Base-by-base conservation (phyloP, 371 early-diverging fungal genomes). In the Basidiobolus heterosporus region DNA sequence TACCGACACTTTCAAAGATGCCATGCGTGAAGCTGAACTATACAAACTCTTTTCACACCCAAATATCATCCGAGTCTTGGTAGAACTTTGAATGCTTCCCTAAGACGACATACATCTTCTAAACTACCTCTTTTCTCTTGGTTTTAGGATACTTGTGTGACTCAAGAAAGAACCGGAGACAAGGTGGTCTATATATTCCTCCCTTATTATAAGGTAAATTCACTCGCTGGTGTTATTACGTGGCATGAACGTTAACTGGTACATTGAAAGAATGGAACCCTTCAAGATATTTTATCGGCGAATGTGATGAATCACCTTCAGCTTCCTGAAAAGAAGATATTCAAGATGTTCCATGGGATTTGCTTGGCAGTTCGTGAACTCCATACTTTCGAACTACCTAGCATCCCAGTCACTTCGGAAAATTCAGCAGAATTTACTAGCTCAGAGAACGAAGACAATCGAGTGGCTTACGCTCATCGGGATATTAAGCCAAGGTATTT, bases 401-500 rank as follows among this genome's bases (percentile, higher is more conserved):
- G 59, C 24, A 61, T 66, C 15, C 62, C 64, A 1, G 53, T 56
- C 40, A 14, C 6, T 38, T 5, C 17, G 3, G 24, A 46, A 40
- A n/a, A 22, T 44, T 3, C 15, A 16, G 36, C 22, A 16, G 17
- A 15, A 15, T n/a, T 22, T 36, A n/a, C 44, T 21, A 41, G 37
- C 9, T 19, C 44, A 17, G 46, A 45, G 21, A 56, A 37, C 36
- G 52, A 54, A 22, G 65, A 61, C 17, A 54, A 60, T 2, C 46
- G 61, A 47, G 60, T 69, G 40, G 70, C 76, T 1, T 82, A 72
- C 64, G 80, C 78, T 19, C 86, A 85, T 55, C 64, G 85, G 19
- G 85, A 85, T 52, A 80, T 85, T 48, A 85, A 85, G 53, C 83
- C 81, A n/a, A 83, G 69, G 66, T 76, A 72, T 19, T 15, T 38